Conservation (phyloP, 805 yeast genomes). For the Jamesozyma hellenica region DNA sequence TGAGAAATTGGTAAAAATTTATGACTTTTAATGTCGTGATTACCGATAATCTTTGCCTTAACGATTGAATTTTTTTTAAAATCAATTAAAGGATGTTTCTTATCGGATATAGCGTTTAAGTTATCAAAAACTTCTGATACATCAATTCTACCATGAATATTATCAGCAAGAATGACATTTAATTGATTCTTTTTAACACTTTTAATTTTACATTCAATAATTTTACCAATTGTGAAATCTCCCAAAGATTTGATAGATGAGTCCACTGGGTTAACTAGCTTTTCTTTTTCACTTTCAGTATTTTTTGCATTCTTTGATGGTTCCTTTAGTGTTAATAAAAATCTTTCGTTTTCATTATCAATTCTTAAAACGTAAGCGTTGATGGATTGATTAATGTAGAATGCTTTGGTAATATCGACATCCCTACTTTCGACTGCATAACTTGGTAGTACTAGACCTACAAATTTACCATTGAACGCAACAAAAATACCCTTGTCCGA, state of each 20-base stretch:
- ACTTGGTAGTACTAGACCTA: constrained; percentile 74
- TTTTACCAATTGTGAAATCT: constrained; percentile 50
- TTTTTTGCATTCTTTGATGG: constrained; percentile 14
- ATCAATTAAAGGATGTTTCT: constrained; percentile 44
- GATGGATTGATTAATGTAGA: constrained; percentile 60
- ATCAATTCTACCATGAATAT: constrained; percentile 71
- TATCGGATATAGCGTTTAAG: constrained; percentile 45
- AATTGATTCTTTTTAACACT: constrained; percentile 64
- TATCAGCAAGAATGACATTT: constrained; percentile 66
- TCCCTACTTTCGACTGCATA: constrained; percentile 48
- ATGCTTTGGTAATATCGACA: constrained; percentile 45
- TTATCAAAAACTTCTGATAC: constrained; percentile 55
- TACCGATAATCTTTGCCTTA: constrained; percentile 63
- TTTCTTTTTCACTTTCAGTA: constrained; percentile 6
- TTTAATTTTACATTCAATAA: constrained; percentile 50
- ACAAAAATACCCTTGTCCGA: constrained; percentile 79
- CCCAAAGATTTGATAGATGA: constrained; percentile 34
- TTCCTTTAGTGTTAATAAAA: constrained; percentile 52
- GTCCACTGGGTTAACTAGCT: constrained; percentile 54
- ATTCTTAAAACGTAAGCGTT: constrained; percentile 52
- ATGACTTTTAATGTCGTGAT: constrained; percentile 60
- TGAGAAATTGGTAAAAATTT: constrained; percentile 58
- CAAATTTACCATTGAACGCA: constrained; percentile 66
- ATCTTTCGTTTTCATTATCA: constrained; percentile 63
- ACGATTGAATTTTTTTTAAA: constrained; percentile 51